Evolutionary conservation across 2,329 filamentous ascomycete genomes (phyloP).

Genomic region (Tothia fuscella): DNA sequence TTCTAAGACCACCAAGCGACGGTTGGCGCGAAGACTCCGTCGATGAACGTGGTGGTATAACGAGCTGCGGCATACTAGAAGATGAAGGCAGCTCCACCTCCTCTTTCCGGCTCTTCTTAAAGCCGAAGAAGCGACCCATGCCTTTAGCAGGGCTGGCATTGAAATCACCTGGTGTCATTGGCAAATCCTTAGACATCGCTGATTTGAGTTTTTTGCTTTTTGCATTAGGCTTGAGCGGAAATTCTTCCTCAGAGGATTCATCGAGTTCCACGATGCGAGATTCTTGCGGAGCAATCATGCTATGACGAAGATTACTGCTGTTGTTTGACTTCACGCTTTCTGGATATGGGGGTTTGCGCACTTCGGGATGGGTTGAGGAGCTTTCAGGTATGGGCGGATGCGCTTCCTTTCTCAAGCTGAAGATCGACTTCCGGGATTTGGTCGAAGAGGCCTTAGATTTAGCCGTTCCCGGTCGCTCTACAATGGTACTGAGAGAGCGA

Average conservation of each 20-base stretch:
- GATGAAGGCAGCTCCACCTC: too few relatives aligned
- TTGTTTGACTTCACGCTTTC: neutral
- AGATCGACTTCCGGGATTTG: slow-evolving; percentile 4
- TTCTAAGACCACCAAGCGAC: slow-evolving; percentile 1
- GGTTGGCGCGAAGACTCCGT: neutral
- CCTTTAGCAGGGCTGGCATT: too few relatives aligned
- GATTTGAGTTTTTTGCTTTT: neutral
- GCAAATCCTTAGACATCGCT: neutral
- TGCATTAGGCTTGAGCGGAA: neutral
- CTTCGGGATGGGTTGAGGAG: neutral
- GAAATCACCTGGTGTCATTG: neutral
- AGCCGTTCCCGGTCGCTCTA: slow-evolving; percentile 6
- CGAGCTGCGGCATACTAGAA: neutral
- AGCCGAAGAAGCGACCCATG: neutral
- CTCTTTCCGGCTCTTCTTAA: neutral
- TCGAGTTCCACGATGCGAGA: slow-evolving; percentile 4
- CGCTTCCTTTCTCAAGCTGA: slow-evolving; percentile 7
- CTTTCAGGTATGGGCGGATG: slow-evolving; percentile 2
- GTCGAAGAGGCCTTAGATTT: slow-evolving; percentile 4
- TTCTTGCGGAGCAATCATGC: neutral
- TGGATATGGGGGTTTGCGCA: neutral
- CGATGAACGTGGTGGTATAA: too few relatives aligned
- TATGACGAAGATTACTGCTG: slow-evolving; percentile 7
- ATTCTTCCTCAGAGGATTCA: neutral
- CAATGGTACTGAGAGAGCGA: slow-evolving; percentile 7